Evolutionary conservation across 306 rosid species (phyloP).

Genomic region (Lotus japonicus): DNA sequence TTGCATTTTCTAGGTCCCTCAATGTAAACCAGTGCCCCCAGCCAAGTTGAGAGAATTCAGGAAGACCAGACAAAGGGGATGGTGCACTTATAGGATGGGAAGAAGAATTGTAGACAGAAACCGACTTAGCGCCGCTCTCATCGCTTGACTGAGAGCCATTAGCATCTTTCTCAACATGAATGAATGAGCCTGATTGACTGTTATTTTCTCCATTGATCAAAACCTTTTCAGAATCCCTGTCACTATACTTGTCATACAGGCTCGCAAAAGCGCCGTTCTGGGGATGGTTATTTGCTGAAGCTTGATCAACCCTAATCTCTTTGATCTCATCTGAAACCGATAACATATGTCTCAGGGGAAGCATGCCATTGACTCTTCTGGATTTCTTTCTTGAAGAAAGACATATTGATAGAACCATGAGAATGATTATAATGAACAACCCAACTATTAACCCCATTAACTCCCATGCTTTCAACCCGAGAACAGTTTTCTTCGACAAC

Average conservation of each 20-base stretch:
- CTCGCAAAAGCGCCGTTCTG: conserved; percentile 38
- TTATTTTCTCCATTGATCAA: conserved; percentile 56
- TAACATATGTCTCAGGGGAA: conserved; percentile 50
- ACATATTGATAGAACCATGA: conserved; percentile 64
- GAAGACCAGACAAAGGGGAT: conserved; percentile 78
- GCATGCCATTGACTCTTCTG: conserved; percentile 52
- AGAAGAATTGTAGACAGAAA: conserved; percentile 40
- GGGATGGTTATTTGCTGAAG: conserved; percentile 41
- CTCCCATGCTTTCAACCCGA: conserved; percentile 77
- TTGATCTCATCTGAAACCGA: conserved; percentile 78
- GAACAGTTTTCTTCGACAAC: conserved; percentile 66
- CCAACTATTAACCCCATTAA: conserved; percentile 68
- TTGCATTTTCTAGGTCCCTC: conserved; percentile 87
- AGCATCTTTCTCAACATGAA: conserved; percentile 50
- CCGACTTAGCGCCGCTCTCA: conserved; percentile 38
- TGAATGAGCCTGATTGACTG: conserved; percentile 71
- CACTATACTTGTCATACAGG: conserved; percentile 51
- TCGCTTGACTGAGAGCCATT: conserved; percentile 65
- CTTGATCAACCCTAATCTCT: conserved; percentile 80
- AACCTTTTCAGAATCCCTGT: conserved; percentile 61
- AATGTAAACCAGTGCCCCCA: conserved; percentile 99
- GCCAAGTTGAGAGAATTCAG: conserved; percentile 91
- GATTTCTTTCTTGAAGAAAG: conserved; percentile 71
- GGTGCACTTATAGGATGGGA: conserved; percentile 44
- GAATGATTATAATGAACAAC: conserved; percentile 60